phyloP scores from a whole-genome alignment of 176 grass and related monocot genomes.

The Oryza glumipatula region DNA sequence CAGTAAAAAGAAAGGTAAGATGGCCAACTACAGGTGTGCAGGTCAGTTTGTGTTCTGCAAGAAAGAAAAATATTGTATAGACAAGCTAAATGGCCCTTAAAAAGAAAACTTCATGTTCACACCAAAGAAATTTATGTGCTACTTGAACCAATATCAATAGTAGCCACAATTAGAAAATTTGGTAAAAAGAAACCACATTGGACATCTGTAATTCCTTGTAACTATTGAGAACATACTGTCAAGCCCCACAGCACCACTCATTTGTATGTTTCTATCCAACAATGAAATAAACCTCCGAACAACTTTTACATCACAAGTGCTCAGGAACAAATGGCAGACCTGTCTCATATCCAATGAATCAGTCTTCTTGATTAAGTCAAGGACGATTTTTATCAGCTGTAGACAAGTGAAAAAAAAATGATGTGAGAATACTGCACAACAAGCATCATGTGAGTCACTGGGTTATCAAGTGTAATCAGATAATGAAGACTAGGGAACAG shows the following conservation, averaged over 20 bases:
- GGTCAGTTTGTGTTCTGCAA: background rate
- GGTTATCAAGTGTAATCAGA: slow-evolving; percentile 24
- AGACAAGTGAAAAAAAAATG: slow-evolving; percentile 42
- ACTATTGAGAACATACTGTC: background rate
- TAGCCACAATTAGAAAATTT: background rate
- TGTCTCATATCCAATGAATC: slow-evolving; percentile 74
- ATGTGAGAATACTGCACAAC: slow-evolving; percentile 15
- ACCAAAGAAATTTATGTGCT: slow-evolving; percentile 12
- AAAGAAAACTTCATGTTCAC: slow-evolving; percentile 17
- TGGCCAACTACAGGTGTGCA: slow-evolving; percentile 7
- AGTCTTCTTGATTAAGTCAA: slow-evolving; percentile 51
- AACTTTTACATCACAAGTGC: slow-evolving; percentile 15
- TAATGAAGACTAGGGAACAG: slow-evolving; percentile 20
- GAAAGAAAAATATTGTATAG: slow-evolving; percentile 14
- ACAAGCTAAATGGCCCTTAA: slow-evolving; percentile 13
- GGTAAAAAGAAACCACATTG: slow-evolving; percentile 4
- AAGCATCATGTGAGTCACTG: background rate
- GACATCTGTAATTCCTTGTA: background rate
- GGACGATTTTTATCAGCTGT: slow-evolving; percentile 65
- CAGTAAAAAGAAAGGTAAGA: slow-evolving; percentile 12
- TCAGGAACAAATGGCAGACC: slow-evolving; percentile 48
- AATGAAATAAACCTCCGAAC: slow-evolving; percentile 23
- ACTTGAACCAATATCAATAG: slow-evolving; percentile 2
- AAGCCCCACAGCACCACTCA: background rate
- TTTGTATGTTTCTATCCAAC: slow-evolving; percentile 36